Percentiles rank a stretch among this genome's conserved stretches.
Conservation (phyloP, 306 rosid species). For the Styphnolobium japonicum region DNA sequence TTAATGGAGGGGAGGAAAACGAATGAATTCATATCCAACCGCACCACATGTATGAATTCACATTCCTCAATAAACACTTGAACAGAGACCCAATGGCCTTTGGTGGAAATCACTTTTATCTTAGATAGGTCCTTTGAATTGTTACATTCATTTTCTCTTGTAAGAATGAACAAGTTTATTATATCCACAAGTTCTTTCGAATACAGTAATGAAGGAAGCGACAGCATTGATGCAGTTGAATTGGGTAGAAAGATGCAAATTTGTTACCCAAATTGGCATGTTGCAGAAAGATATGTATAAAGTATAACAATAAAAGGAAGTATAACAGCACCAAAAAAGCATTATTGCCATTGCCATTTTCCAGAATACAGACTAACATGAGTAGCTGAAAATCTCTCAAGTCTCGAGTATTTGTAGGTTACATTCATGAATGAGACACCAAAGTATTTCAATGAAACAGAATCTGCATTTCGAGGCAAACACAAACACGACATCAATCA, state of each 20-base stretch:
- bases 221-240: too few relatives aligned
- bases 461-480: neutral
- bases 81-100: neutral
- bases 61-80: too few relatives aligned
- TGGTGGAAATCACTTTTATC: neutral
- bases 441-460: conserved; percentile 2
- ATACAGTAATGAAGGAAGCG: too few relatives aligned
- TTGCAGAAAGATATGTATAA: neutral
- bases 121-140: neutral
- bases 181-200: too few relatives aligned
- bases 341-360: neutral
- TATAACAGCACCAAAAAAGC: neutral
- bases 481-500: conserved; percentile 29
- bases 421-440: neutral
- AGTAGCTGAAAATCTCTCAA: neutral
- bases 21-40: too few relatives aligned
- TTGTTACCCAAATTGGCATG: neutral
- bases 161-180: too few relatives aligned
- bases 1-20: too few relatives aligned
- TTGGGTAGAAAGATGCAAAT: neutral
- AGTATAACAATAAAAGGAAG: neutral
- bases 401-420: neutral
- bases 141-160: neutral
- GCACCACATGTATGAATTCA: neutral
- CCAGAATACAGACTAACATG: neutral